Percentiles rank a stretch among this genome's conserved stretches.
These are phyloP conservation scores for Schoenoplectus triqueter DNA, from an alignment of 202 grass and related monocot species.

Conservation along the genomic window DNA sequence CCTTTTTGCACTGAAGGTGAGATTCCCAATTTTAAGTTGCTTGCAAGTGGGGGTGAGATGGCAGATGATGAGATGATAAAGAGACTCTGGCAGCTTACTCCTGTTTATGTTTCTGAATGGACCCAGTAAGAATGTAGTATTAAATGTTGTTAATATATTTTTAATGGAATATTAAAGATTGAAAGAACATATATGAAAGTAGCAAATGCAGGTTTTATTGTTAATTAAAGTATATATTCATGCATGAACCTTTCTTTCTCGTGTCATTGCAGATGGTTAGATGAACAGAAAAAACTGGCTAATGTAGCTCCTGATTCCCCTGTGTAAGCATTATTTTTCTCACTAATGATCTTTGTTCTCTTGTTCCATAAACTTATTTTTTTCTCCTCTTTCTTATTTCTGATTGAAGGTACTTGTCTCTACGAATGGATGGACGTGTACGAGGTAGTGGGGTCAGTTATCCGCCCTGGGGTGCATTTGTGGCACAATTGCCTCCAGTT, in stretches of 20 bases:
- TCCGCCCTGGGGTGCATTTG: slow-evolving; percentile 91
- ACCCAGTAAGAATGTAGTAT: slow-evolving; percentile 54
- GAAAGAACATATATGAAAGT: neutral
- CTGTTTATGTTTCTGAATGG: slow-evolving; percentile 66
- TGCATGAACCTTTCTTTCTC: neutral
- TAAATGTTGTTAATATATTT: neutral
- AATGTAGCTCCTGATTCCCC: slow-evolving; percentile 73
- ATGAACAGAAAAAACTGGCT: slow-evolving; percentile 86
- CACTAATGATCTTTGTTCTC: neutral
- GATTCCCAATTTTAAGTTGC: slow-evolving; percentile 50
- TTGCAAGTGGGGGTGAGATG: slow-evolving; percentile 18
- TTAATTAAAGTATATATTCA: slow-evolving; percentile 3
- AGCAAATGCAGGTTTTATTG: neutral
- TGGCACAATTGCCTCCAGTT: slow-evolving; percentile 83
- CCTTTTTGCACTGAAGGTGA: slow-evolving; percentile 73
- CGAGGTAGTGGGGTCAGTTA: slow-evolving; percentile 87
- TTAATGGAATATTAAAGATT: neutral
- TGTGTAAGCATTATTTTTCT: slow-evolving; percentile 58
- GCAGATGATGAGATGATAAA: slow-evolving; percentile 45
- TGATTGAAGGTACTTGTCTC: slow-evolving; percentile 77
- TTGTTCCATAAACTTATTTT: neutral
- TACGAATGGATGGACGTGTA: slow-evolving; percentile 94
- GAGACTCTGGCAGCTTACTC: slow-evolving; percentile 81
- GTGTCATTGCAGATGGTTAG: slow-evolving; percentile 70
- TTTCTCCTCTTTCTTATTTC: slow-evolving; percentile 1